A percentile compares a stretch with the other conserved stretches of the same genome.
Evolutionary conservation across 176 grass and related monocot genomes (phyloP).

Genomic region (Avena atlantica): DNA sequence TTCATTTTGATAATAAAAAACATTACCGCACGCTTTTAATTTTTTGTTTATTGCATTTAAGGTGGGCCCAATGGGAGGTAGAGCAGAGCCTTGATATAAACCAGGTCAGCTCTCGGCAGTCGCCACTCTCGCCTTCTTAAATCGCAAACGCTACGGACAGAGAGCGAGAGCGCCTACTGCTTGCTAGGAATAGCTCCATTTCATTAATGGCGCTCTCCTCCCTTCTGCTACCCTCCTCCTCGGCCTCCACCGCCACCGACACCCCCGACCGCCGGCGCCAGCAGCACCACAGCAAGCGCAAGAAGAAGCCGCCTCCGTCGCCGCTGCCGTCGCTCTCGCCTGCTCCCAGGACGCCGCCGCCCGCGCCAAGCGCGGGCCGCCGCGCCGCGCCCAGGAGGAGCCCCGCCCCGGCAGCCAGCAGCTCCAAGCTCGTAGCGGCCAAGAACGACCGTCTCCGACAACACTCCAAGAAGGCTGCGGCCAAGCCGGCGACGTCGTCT

Average conservation of each 20-base stretch:
- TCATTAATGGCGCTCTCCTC: slow-evolving; percentile 56
- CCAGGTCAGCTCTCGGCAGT: slow-evolving; percentile 12
- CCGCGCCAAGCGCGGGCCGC: neutral
- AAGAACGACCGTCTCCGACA: neutral
- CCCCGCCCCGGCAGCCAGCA: neutral
- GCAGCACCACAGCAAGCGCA: slow-evolving; percentile 52
- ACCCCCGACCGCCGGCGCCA: slow-evolving; percentile 33
- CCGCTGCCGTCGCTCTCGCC: neutral
- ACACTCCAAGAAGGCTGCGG: neutral
- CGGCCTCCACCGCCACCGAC: slow-evolving; percentile 18
- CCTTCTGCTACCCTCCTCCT: slow-evolving; percentile 55
- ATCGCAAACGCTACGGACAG: neutral
- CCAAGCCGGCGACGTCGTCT: slow-evolving; percentile 28
- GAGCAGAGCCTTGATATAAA: slow-evolving; percentile 6
- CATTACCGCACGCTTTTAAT: neutral
- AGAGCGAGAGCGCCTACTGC: neutral
- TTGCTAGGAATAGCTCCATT: neutral
- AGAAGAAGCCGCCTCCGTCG: slow-evolving; percentile 53
- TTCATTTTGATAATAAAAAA: neutral
- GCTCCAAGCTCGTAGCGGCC: slow-evolving; percentile 9
- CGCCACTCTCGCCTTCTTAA: neutral
- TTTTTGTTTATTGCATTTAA: neutral
- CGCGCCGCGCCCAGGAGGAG: slow-evolving; percentile 29
- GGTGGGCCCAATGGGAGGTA: neutral
- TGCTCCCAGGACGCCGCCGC: slow-evolving; percentile 19